phyloP scores from a whole-genome alignment of 108 stramenopile genomes.

The Skeletonema potamos region DNA sequence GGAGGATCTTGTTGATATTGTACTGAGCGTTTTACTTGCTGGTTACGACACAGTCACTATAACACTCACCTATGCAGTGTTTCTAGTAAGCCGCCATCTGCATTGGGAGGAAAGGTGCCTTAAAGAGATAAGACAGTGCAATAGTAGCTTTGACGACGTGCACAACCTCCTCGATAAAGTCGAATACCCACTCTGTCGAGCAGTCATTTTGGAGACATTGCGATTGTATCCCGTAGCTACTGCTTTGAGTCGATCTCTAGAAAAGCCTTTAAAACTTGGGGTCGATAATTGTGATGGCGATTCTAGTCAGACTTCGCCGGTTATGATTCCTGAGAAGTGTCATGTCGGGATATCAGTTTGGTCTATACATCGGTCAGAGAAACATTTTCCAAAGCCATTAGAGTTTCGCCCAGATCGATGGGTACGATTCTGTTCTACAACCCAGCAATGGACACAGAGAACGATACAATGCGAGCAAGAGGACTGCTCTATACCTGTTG shows the following conservation, averaged over 20 bases:
- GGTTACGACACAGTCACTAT: constrained; percentile 49
- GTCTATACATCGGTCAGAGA: constrained; percentile 30
- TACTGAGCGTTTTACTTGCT: constrained; percentile 31
- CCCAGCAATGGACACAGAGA: neutral
- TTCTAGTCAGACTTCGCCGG: no score
- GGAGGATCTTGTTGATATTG: neutral
- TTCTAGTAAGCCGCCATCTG: constrained; percentile 23
- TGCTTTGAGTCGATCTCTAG: constrained; percentile 23
- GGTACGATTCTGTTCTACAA: constrained; percentile 10
- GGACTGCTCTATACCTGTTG: constrained; percentile 12
- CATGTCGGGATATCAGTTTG: constrained; percentile 34
- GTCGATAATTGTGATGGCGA: no score
- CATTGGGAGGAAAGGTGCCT: constrained; percentile 18
- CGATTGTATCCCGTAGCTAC: constrained; percentile 34
- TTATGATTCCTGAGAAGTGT: constrained; percentile 11
- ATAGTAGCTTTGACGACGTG: neutral
- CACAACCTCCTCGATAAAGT: neutral
- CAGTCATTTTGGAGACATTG: constrained; percentile 43
- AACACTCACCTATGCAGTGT: constrained; percentile 39
- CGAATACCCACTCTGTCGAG: constrained; percentile 24
- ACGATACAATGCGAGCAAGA: neutral
- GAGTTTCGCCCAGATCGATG: constrained; percentile 49
- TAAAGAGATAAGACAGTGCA: constrained; percentile 15
- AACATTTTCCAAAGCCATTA: constrained; percentile 24
- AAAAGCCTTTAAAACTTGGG: constrained; percentile 19